phyloP scores from a whole-genome alignment of 2,329 filamentous ascomycete genomes.

The Remersonia thermophila region DNA sequence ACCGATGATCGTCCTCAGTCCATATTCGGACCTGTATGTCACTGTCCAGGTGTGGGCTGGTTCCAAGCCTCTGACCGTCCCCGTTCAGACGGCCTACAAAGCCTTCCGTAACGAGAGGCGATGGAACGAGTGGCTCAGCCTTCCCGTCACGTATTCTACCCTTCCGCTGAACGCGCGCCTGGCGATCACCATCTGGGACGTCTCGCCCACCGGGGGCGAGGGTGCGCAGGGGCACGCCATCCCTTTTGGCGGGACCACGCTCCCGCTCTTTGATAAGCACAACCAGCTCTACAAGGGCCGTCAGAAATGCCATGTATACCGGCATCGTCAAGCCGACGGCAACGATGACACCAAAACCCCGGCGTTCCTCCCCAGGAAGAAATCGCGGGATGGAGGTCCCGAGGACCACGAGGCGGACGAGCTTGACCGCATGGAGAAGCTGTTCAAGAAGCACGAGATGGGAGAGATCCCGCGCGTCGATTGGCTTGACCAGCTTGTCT shows the following conservation, averaged over 20 bases:
- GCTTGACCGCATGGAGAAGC: conserved; percentile 72
- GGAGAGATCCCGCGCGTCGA: conserved; percentile 85
- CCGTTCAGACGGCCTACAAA: conserved; percentile 86
- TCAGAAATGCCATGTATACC: conserved; percentile 80
- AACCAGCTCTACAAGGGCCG: conserved; percentile 84
- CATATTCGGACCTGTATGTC: conserved; percentile 80
- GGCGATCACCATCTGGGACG: conserved; percentile 89
- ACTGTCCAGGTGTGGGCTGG: conserved; percentile 92
- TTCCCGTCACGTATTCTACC: conserved; percentile 75
- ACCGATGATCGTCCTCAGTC: conserved; percentile 31
- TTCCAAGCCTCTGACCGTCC: conserved; percentile 86
- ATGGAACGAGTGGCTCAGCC: conserved; percentile 91
- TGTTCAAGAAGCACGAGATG: conserved; percentile 98
- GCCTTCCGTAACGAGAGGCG: conserved; percentile 65
- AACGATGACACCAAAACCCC: conserved; percentile 71
- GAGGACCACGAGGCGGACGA: conserved; percentile 68
- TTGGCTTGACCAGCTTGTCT: conserved; percentile 93
- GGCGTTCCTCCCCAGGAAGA: conserved; percentile 46
- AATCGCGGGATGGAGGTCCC: conserved; percentile 34
- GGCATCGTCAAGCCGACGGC: conserved; percentile 74
- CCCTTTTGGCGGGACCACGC: conserved; percentile 87
- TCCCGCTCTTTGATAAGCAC: conserved; percentile 83
- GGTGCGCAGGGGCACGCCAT: conserved; percentile 64
- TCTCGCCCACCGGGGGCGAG: conserved; percentile 65
- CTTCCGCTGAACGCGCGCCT: conserved; percentile 72